Base-by-base conservation (phyloP, 2,329 filamentous ascomycete genomes). In the Neopestalotiopsis sp. region DNA sequence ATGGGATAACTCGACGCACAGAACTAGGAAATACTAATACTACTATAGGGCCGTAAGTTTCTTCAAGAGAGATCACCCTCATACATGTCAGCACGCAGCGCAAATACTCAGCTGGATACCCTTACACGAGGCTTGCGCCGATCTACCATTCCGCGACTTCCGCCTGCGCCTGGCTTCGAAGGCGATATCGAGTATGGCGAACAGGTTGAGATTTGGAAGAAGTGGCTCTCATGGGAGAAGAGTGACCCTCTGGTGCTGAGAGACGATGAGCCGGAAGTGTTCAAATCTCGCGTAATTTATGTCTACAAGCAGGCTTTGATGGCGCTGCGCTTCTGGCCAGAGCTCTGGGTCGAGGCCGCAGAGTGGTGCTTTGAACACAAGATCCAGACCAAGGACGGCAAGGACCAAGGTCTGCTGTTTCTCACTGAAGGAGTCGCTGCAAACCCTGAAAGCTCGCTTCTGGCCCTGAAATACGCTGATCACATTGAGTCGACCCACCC, bases 201-300 rank as follows among this genome's bases (percentile, higher is more conserved):
- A 63, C 97, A 99, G 80, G 91, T 97, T 61, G 89, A 93, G 62
- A 85, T 96, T 34, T 99, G 96, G 96, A 94, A 94, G 78, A 91
- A 89, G 73, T 99, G 97, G 96, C 92, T 99, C 73, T 86, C 91
- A 4, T 99, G 95, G 94, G 96, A 99, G 81, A 97, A 95, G 80
- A 91, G 93, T 20, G 96, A 99, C 76, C 94, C 94, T 1, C 85
- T 99, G 3, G 93, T 97, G 30, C 84, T 98, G 66, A 93, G 93
- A 77, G 87, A 91, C 2, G 95, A 98, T 67, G 95, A 98, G 74
- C 85, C 88, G 3, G 87, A 90, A 66, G 87, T 89, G 6, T 96
- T 92, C 81, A 92, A 92, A 73, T 88, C 92, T 73, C 91, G 96
- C 56, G 89, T 98, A 57, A 81, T 98, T 7, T 97, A 97, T 79